A percentile compares a stretch with the other conserved stretches of the same genome.
Conservation (phyloP, 2,329 filamentous ascomycete genomes). For the Colletotrichum camelliae region DNA sequence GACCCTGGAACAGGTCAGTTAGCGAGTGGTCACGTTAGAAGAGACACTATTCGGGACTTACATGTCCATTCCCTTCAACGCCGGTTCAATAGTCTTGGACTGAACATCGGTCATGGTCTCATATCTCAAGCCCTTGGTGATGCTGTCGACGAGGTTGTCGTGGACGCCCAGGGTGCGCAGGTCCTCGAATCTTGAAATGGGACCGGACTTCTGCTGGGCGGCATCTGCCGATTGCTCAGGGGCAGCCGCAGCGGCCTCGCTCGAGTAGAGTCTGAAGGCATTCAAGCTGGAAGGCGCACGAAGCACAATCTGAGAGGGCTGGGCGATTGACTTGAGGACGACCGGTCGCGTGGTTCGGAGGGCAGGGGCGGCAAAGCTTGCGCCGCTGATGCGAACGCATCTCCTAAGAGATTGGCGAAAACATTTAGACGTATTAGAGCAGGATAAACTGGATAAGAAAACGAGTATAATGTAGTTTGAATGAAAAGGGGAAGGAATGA, state of each 20-base stretch:
- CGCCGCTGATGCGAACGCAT: slow-evolving; percentile 41
- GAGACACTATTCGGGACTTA: slow-evolving; percentile 49
- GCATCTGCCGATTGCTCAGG: slow-evolving; percentile 14
- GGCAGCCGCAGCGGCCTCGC: slow-evolving; percentile 37
- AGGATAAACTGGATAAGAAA: background rate
- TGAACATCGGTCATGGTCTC: slow-evolving; percentile 94
- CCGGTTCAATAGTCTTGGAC: slow-evolving; percentile 79
- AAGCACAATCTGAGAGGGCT: slow-evolving; percentile 7
- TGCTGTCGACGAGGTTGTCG: slow-evolving; percentile 66
- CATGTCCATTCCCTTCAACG: slow-evolving; percentile 82
- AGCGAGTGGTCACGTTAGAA: background rate
- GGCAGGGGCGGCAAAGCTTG: slow-evolving; percentile 9
- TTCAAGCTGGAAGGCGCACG: slow-evolving; percentile 4
- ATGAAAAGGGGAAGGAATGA: background rate
- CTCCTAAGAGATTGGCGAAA: slow-evolving; percentile 38
- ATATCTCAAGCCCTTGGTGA: slow-evolving; percentile 77
- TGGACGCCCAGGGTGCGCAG: slow-evolving; percentile 60
- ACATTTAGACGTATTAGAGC: slow-evolving; percentile 18
- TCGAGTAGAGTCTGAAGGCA: slow-evolving; percentile 41
- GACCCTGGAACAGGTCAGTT: slow-evolving; percentile 57
- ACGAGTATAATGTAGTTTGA: background rate
- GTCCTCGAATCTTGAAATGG: slow-evolving; percentile 47
- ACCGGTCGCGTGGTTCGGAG: slow-evolving; percentile 15
- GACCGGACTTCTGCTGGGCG: slow-evolving; percentile 22
- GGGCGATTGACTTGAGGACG: slow-evolving; percentile 12